These are phyloP conservation scores for Calocera cornea DNA, from an alignment of 768 basidiomycete genomes.

Conservation along the genomic window DNA sequence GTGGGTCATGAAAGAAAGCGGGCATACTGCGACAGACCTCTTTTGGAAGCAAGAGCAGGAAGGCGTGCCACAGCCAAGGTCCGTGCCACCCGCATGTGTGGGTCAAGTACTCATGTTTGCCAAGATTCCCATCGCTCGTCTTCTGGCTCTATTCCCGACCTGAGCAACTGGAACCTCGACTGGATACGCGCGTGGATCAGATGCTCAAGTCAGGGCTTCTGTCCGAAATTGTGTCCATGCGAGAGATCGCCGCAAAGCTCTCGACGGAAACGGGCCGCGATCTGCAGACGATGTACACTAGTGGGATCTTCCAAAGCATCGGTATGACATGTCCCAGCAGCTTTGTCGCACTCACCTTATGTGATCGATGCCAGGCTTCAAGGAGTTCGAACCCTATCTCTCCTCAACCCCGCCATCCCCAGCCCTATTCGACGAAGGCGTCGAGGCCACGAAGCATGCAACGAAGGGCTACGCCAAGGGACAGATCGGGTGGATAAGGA, in stretches of 20 bases:
- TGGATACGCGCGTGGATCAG: conserved; percentile 69
- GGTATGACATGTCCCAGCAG: conserved; percentile 35
- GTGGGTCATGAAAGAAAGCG: conserved; percentile 58
- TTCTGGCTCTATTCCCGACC: conserved; percentile 84
- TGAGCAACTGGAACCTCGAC: conserved; percentile 43
- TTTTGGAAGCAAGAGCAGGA: conserved; percentile 44
- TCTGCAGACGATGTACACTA: conserved; percentile 42
- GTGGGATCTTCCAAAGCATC: conserved; percentile 90
- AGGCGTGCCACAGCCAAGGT: conserved; percentile 17
- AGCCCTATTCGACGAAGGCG: conserved; percentile 38
- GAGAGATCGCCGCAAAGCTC: conserved; percentile 16
- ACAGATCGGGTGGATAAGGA: conserved; percentile 84
- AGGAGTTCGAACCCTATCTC: conserved; percentile 69
- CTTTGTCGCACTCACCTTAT: not conserved
- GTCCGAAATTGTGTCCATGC: conserved; percentile 55
- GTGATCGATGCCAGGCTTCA: conserved; percentile 51
- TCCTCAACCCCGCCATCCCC: conserved; percentile 28
- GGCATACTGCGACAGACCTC: conserved; percentile 52
- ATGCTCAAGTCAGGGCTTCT: conserved; percentile 85
- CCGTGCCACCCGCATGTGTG: not conserved
- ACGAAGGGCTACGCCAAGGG: conserved; percentile 85
- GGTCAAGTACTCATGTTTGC: not conserved
- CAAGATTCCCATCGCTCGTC: conserved; percentile 72
- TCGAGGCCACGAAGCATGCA: conserved; percentile 69
- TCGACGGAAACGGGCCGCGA: not conserved